Percentiles rank a stretch among this genome's conserved stretches.
phyloP scores from a whole-genome alignment of 2,329 filamentous ascomycete species.

The Colletotrichum acutatum region DNA sequence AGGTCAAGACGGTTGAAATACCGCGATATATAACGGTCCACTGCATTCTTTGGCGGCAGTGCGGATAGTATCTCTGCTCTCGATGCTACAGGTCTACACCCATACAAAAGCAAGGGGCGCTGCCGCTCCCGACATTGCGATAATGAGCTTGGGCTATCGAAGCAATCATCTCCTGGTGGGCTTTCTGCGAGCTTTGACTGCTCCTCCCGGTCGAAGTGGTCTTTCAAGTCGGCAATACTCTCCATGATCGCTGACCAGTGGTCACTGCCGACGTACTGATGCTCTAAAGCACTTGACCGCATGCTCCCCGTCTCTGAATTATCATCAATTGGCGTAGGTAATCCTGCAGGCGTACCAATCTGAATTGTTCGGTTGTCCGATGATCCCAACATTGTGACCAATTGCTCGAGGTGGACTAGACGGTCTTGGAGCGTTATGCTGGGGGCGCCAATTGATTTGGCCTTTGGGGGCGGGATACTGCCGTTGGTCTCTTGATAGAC shows the following conservation, averaged over 20 bases:
- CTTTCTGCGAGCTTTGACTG: background rate
- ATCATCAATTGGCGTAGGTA: background rate
- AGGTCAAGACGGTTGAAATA: conserved; percentile 50
- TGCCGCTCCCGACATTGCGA: background rate
- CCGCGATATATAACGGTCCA: conserved; percentile 48
- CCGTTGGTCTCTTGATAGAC: conserved; percentile 38
- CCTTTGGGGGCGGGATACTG: background rate
- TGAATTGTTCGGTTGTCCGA: background rate
- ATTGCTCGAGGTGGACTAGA: conserved; percentile 44
- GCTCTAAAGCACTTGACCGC: conserved; percentile 38
- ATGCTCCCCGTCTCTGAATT: conserved; percentile 46
- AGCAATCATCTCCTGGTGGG: rapidly evolving
- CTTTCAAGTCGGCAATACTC: conserved; percentile 51
- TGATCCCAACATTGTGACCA: conserved; percentile 41
- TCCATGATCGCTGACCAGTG: conserved; percentile 56
- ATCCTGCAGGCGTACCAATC: rapidly evolving
- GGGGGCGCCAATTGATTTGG: background rate
- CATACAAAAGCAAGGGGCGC: conserved; percentile 11
- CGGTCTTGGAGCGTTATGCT: conserved; percentile 30
- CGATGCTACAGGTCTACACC: background rate
- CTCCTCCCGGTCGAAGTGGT: conserved; percentile 45
- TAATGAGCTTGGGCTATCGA: too few species aligned
- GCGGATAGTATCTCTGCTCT: conserved; percentile 46
- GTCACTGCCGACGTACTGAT: conserved; percentile 47
- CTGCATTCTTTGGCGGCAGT: conserved; percentile 45